phyloP scores from a whole-genome alignment of 2,329 filamentous ascomycete genomes.

The Exophiala bonariae region DNA sequence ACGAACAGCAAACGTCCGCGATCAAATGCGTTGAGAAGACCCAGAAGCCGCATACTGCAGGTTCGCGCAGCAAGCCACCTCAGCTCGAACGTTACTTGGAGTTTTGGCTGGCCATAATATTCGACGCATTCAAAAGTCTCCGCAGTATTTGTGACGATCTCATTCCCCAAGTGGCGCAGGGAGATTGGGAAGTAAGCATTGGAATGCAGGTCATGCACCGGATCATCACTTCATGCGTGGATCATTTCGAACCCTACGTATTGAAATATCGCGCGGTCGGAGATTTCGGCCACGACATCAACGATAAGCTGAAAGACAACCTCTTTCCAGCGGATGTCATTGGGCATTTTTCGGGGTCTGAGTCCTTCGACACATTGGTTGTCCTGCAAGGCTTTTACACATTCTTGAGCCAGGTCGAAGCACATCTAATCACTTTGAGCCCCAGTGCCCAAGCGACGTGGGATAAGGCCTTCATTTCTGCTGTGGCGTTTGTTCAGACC shows the following conservation, averaged over 20 bases:
- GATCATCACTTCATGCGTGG: conserved; percentile 28
- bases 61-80: conserved; percentile 7
- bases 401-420: conserved; percentile 35
- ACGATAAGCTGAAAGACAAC: conserved; percentile 27
- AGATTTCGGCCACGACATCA: conserved; percentile 25
- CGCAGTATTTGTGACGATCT: conserved; percentile 30
- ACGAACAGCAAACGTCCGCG: conserved; percentile 30
- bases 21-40: conserved; percentile 19
- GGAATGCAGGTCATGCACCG: conserved; percentile 32
- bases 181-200: conserved; percentile 32
- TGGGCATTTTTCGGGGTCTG: background rate
- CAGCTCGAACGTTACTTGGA: conserved; percentile 32
- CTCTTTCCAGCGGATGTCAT: conserved; percentile 27
- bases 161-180: conserved; percentile 29
- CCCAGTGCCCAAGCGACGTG: conserved; percentile 36
- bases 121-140: conserved; percentile 30
- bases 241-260: conserved; percentile 27
- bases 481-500: conserved; percentile 26
- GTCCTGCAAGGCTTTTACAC: conserved; percentile 34
- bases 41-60: conserved; percentile 4
- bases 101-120: conserved; percentile 36
- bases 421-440: conserved; percentile 31
- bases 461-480: conserved; percentile 36
- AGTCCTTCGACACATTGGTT: conserved; percentile 30
- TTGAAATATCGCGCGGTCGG: conserved; percentile 31